Evolutionary conservation across 78 protist species (phyloP), one percentile per base, ranked within the genome.

Genomic region (Cavenderia fasciculata): DNA sequence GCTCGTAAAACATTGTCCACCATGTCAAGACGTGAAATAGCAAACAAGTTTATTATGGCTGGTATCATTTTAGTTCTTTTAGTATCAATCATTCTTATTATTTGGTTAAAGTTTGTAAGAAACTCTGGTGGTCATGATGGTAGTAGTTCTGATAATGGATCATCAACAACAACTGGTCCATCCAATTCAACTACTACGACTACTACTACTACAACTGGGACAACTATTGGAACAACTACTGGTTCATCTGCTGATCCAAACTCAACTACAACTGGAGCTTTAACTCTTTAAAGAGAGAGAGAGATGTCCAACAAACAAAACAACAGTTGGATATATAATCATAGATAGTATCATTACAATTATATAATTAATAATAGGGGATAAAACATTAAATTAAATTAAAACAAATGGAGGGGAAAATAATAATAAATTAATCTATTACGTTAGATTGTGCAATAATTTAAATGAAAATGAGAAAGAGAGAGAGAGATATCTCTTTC

Each of bases 101-200:
- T 82, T 41, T 82, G 87, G 89, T 68, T 66, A 59, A 82, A 82
- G 56, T 82, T 82, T n/a, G n/a, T n/a, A n/a, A n/a, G n/a, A n/a
- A n/a, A n/a, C n/a, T n/a, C n/a, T n/a, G n/a, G n/a, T n/a, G 75
- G 34, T 21, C 78, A 72, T 41, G 57, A 23, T 14, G 65, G 57
- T 56, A 41, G 61, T 7, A 21, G 19, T 31, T 27, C 14, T 59
- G 19, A n/a, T 40, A 3, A 6, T 10, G 73, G 27, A 23, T 14
- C 51, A 34, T 16, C 65, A 4, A 57, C 29, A 2, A 1, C 14
- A 18, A n/a, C 40, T 23, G 16, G 16, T 12, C 11, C 8, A 3
- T 2, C 27, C 12, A n/a, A 21, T 18, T 12, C n/a, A 33, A 40
- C 68, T 34, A 6, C 21, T 29, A 63, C 16, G 11, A 6, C 71